Base-by-base conservation (phyloP, 306 rosid genomes). In the Quercus suber region DNA sequence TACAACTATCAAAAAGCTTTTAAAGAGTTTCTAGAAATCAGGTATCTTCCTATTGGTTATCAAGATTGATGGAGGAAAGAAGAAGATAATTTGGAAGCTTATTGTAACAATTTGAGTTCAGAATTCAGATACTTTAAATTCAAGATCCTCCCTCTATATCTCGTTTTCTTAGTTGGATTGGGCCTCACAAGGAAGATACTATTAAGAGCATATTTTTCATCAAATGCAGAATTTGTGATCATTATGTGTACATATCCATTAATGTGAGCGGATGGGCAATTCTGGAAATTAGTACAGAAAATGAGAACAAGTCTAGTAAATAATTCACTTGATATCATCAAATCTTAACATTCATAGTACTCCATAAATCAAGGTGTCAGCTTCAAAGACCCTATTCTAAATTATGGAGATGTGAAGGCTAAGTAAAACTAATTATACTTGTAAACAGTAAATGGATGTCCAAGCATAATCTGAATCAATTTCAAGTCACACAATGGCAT, bases 321-420 rank as follows among this genome's bases (percentile, higher is more conserved):
- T 45, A 25, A 49, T 3, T 71, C 9, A 21, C 17, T 19, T 43
- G 1, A 71, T 13, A 49, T 71, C 35, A 15, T 51, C 23, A 25
- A 25, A 51, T 25, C 60, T 15, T 49, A 25, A 51, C 5, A 20
- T 19, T 43, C 72, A n/a, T n/a, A 41, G 25, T 28, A 35, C 55
- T 31, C 31, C 33, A 71, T 55, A 2, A 35, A 52, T 19, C 20
- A 13, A n/a, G 52, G 17, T 41, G 60, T 53, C 37, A 4, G 30
- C 31, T n/a, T 30, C 27, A 9, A 73, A 14, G 43, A 27, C 37
- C 33, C 3, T 25, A 74, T 58, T 52, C 60, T 68, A 75, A 28
- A 41, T 55, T 21, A 55, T 71, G 72, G 80, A 64, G 71, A 49
- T 64, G 73, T 72, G 49, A 64, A 83, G 59, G 52, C 31, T 4